These are phyloP conservation scores for Tolypocladium pustulatum DNA, from an alignment of 2,329 filamentous ascomycete species.

Conservation along the genomic window DNA sequence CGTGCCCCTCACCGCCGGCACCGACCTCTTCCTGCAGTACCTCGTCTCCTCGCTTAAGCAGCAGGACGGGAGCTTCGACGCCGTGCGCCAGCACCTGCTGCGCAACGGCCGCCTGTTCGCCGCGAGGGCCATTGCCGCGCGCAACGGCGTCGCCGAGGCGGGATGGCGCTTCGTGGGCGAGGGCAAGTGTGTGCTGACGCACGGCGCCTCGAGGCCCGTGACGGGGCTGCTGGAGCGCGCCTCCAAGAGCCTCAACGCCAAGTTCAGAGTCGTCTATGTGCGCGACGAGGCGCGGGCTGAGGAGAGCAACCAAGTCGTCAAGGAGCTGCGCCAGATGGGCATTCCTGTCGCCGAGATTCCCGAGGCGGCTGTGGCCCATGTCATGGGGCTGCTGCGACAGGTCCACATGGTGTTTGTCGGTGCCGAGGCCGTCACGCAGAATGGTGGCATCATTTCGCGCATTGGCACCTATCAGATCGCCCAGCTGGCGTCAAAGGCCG, in stretches of 20 bases:
- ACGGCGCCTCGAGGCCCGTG: constrained; percentile 80
- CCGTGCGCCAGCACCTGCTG: constrained; percentile 72
- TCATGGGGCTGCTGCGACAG: constrained; percentile 43
- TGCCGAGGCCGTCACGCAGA: constrained; percentile 83
- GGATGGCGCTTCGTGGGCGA: constrained; percentile 72
- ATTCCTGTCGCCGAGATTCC: constrained; percentile 62
- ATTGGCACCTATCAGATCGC: constrained; percentile 84
- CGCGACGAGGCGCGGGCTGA: constrained; percentile 41
- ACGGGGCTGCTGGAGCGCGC: constrained; percentile 66
- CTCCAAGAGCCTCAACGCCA: constrained; percentile 42
- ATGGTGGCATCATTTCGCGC: constrained; percentile 83
- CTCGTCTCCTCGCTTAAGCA: constrained; percentile 64
- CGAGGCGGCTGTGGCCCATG: constrained; percentile 64
- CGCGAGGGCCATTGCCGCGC: constrained; percentile 71
- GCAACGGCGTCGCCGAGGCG: constrained; percentile 71
- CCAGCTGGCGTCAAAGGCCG: constrained; percentile 57
- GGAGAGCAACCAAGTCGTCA: constrained; percentile 63
- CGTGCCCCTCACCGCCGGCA: constrained; percentile 85
- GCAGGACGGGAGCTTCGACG: constrained; percentile 55
- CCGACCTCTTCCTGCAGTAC: constrained; percentile 91
- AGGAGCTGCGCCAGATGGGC: constrained; percentile 58
- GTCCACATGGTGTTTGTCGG: constrained; percentile 60
- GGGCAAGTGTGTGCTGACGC: constrained; percentile 75
- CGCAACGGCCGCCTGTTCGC: constrained; percentile 83
- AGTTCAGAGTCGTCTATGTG: constrained; percentile 80